phyloP scores from a whole-genome alignment of 1,284 basidiomycete genomes.

The Papiliotrema laurentii region DNA sequence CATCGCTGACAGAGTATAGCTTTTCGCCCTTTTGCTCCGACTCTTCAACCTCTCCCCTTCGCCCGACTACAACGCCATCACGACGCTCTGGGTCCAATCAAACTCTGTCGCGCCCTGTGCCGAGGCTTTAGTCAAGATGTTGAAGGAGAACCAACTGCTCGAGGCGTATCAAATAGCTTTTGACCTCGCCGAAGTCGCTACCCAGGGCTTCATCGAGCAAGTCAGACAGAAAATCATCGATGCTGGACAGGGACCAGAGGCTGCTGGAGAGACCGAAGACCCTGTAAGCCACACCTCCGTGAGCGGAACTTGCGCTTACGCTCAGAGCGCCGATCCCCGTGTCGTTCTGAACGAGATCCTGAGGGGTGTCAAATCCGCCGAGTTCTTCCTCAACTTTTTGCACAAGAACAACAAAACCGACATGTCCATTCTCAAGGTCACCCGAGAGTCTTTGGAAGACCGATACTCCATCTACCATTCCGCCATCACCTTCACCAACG shows the following conservation, averaged over 20 bases:
- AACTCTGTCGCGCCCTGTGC: conserved; percentile 62
- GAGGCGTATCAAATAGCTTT: conserved; percentile 91
- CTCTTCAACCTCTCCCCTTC: conserved; percentile 68
- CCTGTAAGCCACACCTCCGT: conserved; percentile 44
- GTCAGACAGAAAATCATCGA: conserved; percentile 48
- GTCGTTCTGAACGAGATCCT: conserved; percentile 64
- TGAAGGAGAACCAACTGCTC: conserved; percentile 52
- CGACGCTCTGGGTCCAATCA: conserved; percentile 81
- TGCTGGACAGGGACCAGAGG: conserved; percentile 22
- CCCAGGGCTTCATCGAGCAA: conserved; percentile 81
- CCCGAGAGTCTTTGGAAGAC: conserved; percentile 87
- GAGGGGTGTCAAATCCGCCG: conserved; percentile 81
- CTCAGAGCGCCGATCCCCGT: conserved; percentile 46
- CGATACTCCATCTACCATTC: conserved; percentile 95
- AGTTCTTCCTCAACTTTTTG: conserved; percentile 88
- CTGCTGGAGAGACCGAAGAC: conserved; percentile 9
- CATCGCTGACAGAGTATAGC: conserved; percentile 25
- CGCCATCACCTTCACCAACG: conserved; percentile 88
- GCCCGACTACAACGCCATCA: conserved; percentile 69
- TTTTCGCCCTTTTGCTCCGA: conserved; percentile 60
- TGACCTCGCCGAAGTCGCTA: conserved; percentile 85
- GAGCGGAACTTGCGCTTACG: background rate
- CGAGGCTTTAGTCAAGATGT: conserved; percentile 34
- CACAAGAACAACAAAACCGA: conserved; percentile 90
- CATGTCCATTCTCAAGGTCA: conserved; percentile 81